phyloP scores from a whole-genome alignment of 257 asterid species.

The Nicotiana noctiflora region DNA sequence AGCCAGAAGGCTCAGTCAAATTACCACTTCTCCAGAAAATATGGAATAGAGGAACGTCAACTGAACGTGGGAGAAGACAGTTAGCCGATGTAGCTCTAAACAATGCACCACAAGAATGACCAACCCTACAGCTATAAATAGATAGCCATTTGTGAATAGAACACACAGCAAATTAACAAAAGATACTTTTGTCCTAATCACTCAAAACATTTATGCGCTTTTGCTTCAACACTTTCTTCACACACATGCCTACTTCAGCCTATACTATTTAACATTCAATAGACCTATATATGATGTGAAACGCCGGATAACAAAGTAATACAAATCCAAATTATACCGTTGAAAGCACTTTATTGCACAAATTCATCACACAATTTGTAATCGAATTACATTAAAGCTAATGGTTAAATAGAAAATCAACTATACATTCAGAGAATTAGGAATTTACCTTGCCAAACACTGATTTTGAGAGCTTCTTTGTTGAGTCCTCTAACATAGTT shows the following conservation, averaged over 20 bases:
- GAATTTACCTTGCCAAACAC: constrained; percentile 91
- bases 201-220: too few relatives aligned
- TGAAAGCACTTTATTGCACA: neutral
- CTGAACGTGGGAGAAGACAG: neutral
- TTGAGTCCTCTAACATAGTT: constrained; percentile 90
- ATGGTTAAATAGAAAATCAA: neutral
- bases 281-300: neutral
- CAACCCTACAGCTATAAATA: too few relatives aligned
- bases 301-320: neutral
- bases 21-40: neutral
- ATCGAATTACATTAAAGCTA: neutral
- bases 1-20: neutral
- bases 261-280: neutral
- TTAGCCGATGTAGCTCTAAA: neutral
- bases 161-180: too few relatives aligned
- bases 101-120: neutral
- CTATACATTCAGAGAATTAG: neutral
- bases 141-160: too few relatives aligned
- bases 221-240: too few relatives aligned
- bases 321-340: neutral
- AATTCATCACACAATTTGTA: neutral
- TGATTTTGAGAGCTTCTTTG: constrained; percentile 96
- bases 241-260: too few relatives aligned
- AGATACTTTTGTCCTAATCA: too few relatives aligned
- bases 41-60: neutral